Conservation (phyloP, 2,329 filamentous ascomycete species). For the Claviceps africana region DNA sequence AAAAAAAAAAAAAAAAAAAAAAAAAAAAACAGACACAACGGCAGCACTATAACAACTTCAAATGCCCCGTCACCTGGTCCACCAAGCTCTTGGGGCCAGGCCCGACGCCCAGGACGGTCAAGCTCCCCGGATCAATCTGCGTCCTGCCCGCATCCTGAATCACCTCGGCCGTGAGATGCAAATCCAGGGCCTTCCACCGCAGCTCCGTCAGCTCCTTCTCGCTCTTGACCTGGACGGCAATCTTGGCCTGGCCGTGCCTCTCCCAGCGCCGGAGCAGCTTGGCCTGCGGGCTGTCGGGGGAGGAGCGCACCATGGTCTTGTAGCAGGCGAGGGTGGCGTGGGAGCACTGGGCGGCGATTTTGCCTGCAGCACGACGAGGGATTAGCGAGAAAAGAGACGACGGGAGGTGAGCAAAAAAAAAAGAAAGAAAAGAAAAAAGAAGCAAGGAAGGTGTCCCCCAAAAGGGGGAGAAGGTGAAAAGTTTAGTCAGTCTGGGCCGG, state of each 20-base stretch:
- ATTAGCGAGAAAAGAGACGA: neutral
- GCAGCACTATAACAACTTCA: slow-evolving; percentile 58
- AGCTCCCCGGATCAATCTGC: slow-evolving; percentile 85
- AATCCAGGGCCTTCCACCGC: slow-evolving; percentile 64
- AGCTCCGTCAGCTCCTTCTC: slow-evolving; percentile 66
- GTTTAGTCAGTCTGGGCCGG: slow-evolving; percentile 1
- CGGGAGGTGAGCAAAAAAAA: no score
- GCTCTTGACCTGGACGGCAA: slow-evolving; percentile 76
- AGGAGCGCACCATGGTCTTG: slow-evolving; percentile 58
- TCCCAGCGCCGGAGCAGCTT: slow-evolving; percentile 75
- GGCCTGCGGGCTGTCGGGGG: slow-evolving; percentile 38
- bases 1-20: no score
- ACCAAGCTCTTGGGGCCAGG: slow-evolving; percentile 75
- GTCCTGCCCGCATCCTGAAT: slow-evolving; percentile 94
- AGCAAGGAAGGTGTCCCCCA: no score
- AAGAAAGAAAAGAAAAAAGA: no score
- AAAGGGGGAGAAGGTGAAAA: neutral
- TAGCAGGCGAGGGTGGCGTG: slow-evolving; percentile 98
- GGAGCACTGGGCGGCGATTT: slow-evolving; percentile 89
- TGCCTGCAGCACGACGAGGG: slow-evolving; percentile 42
- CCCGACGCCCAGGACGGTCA: slow-evolving; percentile 77
- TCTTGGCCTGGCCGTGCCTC: slow-evolving; percentile 73
- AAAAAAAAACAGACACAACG: neutral
- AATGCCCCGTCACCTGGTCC: slow-evolving; percentile 67
- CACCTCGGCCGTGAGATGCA: slow-evolving; percentile 78